Evolutionary conservation across 257 asterid genomes (phyloP).

Genomic region (Gentiana macrophylla): DNA sequence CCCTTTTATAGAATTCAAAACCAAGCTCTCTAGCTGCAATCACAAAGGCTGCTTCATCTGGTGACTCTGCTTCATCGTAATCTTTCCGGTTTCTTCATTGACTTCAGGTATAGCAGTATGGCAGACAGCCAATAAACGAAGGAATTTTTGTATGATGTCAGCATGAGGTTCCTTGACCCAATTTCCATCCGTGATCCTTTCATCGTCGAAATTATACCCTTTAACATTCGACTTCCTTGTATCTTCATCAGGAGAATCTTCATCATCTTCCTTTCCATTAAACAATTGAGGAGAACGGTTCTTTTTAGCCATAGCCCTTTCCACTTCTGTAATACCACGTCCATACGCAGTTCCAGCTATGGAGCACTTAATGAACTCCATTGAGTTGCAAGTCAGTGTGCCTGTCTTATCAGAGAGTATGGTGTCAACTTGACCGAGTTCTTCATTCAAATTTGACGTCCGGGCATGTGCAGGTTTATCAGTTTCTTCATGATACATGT

Average conservation of each 20-base stretch:
- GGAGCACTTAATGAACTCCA: conserved; percentile 94
- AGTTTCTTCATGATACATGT: conserved; percentile 80
- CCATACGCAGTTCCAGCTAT: conserved; percentile 92
- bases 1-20: conserved; percentile 68
- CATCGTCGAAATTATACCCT: conserved; percentile 83
- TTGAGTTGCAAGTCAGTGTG: conserved; percentile 80
- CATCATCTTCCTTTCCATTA: conserved; percentile 22
- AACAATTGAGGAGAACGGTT: conserved; percentile 55
- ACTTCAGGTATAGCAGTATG: conserved; percentile 92
- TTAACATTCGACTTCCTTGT: conserved; percentile 40
- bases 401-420: conserved; percentile 93
- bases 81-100: conserved; percentile 49
- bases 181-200: conserved; percentile 49
- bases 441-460: conserved; percentile 87
- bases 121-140: conserved; percentile 69
- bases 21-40: conserved; percentile 92
- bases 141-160: conserved; percentile 59
- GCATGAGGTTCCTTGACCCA: conserved; percentile 55
- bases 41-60: conserved; percentile 95
- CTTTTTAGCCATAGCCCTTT: conserved; percentile 67
- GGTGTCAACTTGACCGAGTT: conserved; percentile 83
- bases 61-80: conserved; percentile 88
- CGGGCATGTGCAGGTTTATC: conserved; percentile 90
- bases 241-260: conserved; percentile 9
- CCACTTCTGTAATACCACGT: conserved; percentile 75